Base-by-base conservation (phyloP, 345 rosid species). In the Citrus hindsii region DNA sequence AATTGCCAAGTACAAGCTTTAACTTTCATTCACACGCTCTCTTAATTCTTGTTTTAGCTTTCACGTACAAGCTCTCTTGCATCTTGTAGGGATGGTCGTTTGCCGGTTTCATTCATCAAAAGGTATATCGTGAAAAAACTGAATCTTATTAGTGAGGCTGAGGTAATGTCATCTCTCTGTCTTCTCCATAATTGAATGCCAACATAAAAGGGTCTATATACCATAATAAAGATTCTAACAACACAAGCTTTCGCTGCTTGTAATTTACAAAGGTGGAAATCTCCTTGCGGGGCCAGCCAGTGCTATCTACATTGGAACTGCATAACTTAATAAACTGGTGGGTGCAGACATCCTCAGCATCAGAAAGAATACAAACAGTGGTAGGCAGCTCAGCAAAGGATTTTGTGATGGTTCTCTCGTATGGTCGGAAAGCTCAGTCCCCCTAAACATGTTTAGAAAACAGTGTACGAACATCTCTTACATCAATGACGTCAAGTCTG, bases 311-410 rank as follows among this genome's bases (percentile, higher is more conserved):
- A 19, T 25, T 64, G 82, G 79, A 35, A 56, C 77, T 92, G 60
- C 76, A 76, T 14, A 60, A 56, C 51, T 55, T 89, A 73, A 60
- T 84, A 9, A 82, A 85, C 38, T 80, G 88, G 87, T 90, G 91
- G 90, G 73, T 84, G 42, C 77, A 83, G 70, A 83, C 79, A 75
- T 58, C 79, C 9, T 86, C 89, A 22, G 25, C 74, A 16, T 53
- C 83, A 0, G 84, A 84, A 74, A 75, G 58, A 42, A 79, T 42
- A 60, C 82, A 56, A 30, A 27, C 83, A 4, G 73, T 33, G 1
- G 85, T 75, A 5, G 96, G 95, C 56, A 78, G 87, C 76, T 84
- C 90, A 2, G 92, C 68, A 68, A 82, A 77, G 78, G 89, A 89
- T 1, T 82, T 87, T 51, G 77, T 88, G 55, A 86, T 90, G 95